Percentiles rank a stretch among this genome's conserved stretches.
Conservation (phyloP, 2,329 filamentous ascomycete species). For the Cladosporium sp. region DNA sequence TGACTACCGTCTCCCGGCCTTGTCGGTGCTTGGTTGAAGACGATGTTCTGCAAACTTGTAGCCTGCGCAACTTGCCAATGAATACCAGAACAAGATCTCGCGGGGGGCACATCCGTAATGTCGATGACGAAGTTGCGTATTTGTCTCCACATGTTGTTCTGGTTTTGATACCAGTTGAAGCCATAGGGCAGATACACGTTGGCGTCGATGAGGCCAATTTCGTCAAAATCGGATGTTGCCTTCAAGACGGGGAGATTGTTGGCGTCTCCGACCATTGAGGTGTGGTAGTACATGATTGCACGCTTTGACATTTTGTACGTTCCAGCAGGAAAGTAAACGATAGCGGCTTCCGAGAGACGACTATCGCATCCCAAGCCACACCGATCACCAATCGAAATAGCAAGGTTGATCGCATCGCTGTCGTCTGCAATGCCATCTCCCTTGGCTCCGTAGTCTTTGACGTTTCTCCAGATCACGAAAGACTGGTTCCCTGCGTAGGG, state of each 20-base stretch:
- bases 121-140: slow-evolving; percentile 56
- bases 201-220: slow-evolving; percentile 29
- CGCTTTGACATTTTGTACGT: slow-evolving; percentile 77
- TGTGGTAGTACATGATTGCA: slow-evolving; percentile 85
- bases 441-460: slow-evolving; percentile 39
- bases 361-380: slow-evolving; percentile 61
- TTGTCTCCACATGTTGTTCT: slow-evolving; percentile 51
- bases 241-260: slow-evolving; percentile 59
- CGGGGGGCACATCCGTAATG: slow-evolving; percentile 30
- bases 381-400: slow-evolving; percentile 26
- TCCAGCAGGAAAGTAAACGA: slow-evolving; percentile 88
- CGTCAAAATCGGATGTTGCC: slow-evolving; percentile 27
- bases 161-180: slow-evolving; percentile 30
- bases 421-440: slow-evolving; percentile 74
- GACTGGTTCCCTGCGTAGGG: slow-evolving; percentile 34
- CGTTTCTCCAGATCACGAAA: slow-evolving; percentile 46
- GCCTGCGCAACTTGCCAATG: slow-evolving; percentile 67
- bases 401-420: slow-evolving; percentile 50
- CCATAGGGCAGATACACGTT: slow-evolving; percentile 31
- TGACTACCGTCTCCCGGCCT: slow-evolving; percentile 30
- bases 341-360: slow-evolving; percentile 70
- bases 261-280: slow-evolving; percentile 83
- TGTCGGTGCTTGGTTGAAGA: slow-evolving; percentile 45
- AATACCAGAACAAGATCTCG: slow-evolving; percentile 43
- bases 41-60: slow-evolving; percentile 55